Evolutionary conservation across 768 basidiomycete genomes (phyloP), one percentile per base, ranked within the genome.

Genomic region (Tylopilus rubrobrunneus): DNA sequence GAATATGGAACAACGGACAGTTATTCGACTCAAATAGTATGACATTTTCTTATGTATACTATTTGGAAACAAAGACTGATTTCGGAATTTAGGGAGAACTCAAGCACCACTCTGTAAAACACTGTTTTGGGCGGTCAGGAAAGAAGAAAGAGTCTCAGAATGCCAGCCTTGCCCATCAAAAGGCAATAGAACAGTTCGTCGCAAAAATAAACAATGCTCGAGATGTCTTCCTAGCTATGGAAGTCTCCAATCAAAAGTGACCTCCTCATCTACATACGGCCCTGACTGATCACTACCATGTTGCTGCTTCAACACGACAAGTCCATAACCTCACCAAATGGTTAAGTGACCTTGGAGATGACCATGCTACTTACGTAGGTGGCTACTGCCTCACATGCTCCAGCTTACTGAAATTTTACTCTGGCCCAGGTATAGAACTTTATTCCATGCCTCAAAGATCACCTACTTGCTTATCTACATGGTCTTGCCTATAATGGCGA

Each of bases 91-190:
- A 25, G 75, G 71, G 73, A 8, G 75, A 77, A 50, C 64, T 70
- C 0, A 63, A 74, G 45, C 76, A 79, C 47, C 57, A 66, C 0
- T 55, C 49, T 0, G 51, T 71, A 9, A 79, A 80, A 56, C 61
- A 60, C 0, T 55, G 71, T 12, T 79, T 74, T 46, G 57, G 48
- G 0, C 48, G 62, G 1, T 74, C 74, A 0, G 74, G 73, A 53
- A 77, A 76, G 48, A 68, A 62, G 15, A 52, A 46, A 67, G 31
- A 11, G 0, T 4, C 10, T 31, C 1, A 63, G 27, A n/a, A 29
- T 14, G 4, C 48, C 4, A 76, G 51, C 14, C 73, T 78, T 21
- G 64, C 67, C 0, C 49, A 59, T 2, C 63, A 62, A 12, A 51
- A 62, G 5, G 48, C 57, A 0, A 58, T 66, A 11, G 51, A 64